Percentiles rank a stretch among this genome's conserved stretches.
phyloP scores from a whole-genome alignment of 257 asterid genomes.

The Ajuga chamaepitys region DNA sequence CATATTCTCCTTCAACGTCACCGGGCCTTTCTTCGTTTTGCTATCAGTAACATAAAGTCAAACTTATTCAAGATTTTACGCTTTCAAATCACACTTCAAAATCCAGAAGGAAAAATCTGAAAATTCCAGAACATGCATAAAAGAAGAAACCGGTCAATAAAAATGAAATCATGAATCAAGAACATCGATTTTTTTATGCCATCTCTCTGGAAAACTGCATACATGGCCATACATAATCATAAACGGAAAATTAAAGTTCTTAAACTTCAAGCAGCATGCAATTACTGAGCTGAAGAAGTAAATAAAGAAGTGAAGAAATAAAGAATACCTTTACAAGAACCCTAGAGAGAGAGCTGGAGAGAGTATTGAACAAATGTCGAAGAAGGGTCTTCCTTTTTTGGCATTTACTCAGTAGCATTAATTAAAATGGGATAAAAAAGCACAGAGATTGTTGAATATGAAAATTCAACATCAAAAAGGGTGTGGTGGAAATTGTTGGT shows the following conservation, averaged over 20 bases:
- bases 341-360: conserved; percentile 3
- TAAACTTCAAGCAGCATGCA: not conserved
- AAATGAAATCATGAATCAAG: conserved; percentile 12
- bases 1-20: not conserved
- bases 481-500: conserved; percentile 4
- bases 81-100: conserved; percentile 12
- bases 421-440: conserved; percentile 8
- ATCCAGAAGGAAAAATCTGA: not conserved
- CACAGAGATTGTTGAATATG: not conserved
- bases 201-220: not conserved
- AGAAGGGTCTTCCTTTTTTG: not conserved
- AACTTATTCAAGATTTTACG: conserved; percentile 6
- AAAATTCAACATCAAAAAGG: conserved; percentile 15
- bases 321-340: conserved; percentile 9
- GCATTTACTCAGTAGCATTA: conserved; percentile 7
- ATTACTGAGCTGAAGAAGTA: not conserved
- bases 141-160: not conserved
- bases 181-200: not conserved
- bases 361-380: not conserved
- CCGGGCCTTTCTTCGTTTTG: no score
- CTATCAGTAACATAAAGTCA: conserved; percentile 6
- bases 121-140: conserved; percentile 11
- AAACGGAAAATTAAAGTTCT: not conserved
- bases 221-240: not conserved
- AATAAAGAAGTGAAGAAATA: not conserved